Percentiles rank a stretch among this genome's conserved stretches.
Conservation (phyloP, 2,329 filamentous ascomycete genomes). For the Aureobasidium sp. region DNA sequence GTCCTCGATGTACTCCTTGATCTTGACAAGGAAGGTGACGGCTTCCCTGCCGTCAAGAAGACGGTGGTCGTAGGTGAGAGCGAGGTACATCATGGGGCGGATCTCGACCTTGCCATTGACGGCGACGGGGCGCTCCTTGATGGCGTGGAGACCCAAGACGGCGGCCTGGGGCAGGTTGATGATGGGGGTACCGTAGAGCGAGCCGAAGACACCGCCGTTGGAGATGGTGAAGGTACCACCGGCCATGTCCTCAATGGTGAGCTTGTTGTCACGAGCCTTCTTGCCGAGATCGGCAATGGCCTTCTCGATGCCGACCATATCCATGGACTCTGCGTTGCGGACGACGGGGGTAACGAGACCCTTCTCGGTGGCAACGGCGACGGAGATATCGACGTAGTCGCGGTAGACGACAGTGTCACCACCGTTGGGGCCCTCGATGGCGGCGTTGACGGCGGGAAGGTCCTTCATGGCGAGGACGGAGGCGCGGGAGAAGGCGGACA, state of each 20-base stretch:
- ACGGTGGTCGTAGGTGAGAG: conserved; percentile 94
- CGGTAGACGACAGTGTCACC: conserved; percentile 98
- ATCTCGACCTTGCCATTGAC: conserved; percentile 93
- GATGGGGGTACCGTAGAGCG: conserved; percentile 94
- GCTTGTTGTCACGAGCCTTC: conserved; percentile 94
- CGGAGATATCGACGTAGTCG: conserved; percentile 96
- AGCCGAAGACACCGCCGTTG: conserved; percentile 95
- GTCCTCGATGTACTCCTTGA: conserved; percentile 97
- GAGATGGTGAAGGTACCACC: conserved; percentile 97
- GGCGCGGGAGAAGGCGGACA: conserved; percentile 93
- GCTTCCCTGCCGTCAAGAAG: conserved; percentile 92
- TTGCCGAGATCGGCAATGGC: conserved; percentile 89
- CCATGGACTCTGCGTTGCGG: conserved; percentile 82
- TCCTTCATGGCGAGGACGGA: conserved; percentile 89
- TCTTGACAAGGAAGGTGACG: conserved; percentile 89
- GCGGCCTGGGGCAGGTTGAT: conserved; percentile 94
- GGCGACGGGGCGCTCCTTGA: conserved; percentile 86
- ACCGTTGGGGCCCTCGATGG: conserved; percentile 89
- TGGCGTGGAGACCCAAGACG: conserved; percentile 87
- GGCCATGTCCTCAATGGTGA: conserved; percentile 99
- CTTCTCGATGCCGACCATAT: conserved; percentile 83
- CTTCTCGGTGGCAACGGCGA: conserved; percentile 95
- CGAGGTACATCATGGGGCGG: conserved; percentile 98
- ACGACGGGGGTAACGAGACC: conserved; percentile 95
- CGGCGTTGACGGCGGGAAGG: conserved; percentile 89